Evolutionary conservation across 495 filamentous ascomycete species (phyloP), one percentile per base, ranked within the genome.

Genomic region (Pyronema omphalodes): DNA sequence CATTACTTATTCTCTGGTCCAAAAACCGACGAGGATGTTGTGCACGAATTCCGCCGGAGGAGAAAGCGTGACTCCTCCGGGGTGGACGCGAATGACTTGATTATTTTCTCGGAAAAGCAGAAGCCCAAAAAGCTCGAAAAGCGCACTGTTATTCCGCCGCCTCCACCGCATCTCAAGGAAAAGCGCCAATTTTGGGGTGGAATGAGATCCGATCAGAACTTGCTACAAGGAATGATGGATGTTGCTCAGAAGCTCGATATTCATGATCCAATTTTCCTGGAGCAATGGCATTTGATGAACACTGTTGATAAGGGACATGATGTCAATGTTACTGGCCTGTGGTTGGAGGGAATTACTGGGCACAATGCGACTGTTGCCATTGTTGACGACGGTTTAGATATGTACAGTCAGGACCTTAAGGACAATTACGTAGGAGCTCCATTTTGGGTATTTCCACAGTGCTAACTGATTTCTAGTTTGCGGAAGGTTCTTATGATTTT

Each of bases 211-310:
- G 47, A 50, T 34, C 18, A 34, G 17, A 36, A 36, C 12, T 50
- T 50, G 29, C 9, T 50, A 9, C 17, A 37, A 9, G 4, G 39
- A 45, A 18, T 54, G 19, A 33, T 50, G 23, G 70, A 81, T 6
- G 71, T 93, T 33, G 76, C 79, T 19, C 61, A 71, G 14, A 68
- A 72, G 0, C 72, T 98, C 17, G 73, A 70, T 2, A 96, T 98
- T 59, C 69, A 69, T 15, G 91, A 98, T 62, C 91, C 91, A 15
- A 91, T 93, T 33, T 98, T 95, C 68, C 68, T 74, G 12, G 83
- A 91, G 43, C 91, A 98, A 67, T 98, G 91, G 91, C 91, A 98
- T 76, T 71, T 98, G 9, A 82, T 80, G 69, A 98, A 98, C 65
- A 73, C 81, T 1, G 62, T 82, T 7, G 79, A 93, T 62, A 62